phyloP scores from a whole-genome alignment of 139 green algal genomes.

The Picochlorum sp. region DNA sequence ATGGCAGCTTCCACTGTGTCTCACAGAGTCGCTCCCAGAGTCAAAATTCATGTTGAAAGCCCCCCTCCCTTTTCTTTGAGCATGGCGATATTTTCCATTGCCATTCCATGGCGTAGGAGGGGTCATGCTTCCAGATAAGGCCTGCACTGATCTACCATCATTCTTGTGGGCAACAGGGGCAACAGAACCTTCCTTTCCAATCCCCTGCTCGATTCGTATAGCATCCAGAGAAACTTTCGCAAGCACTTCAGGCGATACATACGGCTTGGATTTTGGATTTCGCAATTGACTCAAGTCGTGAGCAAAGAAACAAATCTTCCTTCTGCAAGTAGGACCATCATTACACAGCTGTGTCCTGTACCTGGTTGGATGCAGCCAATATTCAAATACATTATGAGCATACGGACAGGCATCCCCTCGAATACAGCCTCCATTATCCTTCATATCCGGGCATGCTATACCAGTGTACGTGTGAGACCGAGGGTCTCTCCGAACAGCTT shows the following conservation, averaged over 20 bases:
- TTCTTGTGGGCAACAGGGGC: too few relatives aligned
- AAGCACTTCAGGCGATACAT: slow-evolving; percentile 20
- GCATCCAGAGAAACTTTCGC: slow-evolving; percentile 22
- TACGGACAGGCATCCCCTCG: slow-evolving; percentile 60
- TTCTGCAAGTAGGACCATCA: slow-evolving; percentile 50
- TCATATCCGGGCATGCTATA: slow-evolving; percentile 89
- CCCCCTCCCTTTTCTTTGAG: too few relatives aligned
- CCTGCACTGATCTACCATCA: too few relatives aligned
- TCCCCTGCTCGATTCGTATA: slow-evolving; percentile 7
- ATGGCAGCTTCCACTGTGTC: too few relatives aligned
- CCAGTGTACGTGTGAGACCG: slow-evolving; percentile 72
- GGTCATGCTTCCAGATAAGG: too few relatives aligned
- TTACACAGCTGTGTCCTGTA: slow-evolving; percentile 86
- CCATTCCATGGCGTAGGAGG: too few relatives aligned
- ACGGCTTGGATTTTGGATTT: slow-evolving; percentile 17
- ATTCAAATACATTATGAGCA: slow-evolving; percentile 40
- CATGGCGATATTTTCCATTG: too few relatives aligned
- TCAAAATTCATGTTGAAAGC: too few relatives aligned
- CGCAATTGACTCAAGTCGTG: slow-evolving; percentile 40
- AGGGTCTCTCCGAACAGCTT: slow-evolving; percentile 80
- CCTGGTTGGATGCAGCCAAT: slow-evolving; percentile 35
- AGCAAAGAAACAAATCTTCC: slow-evolving; percentile 85
- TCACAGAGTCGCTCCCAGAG: too few relatives aligned
- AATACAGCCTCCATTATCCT: slow-evolving; percentile 54
- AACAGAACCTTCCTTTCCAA: too few relatives aligned